Evolutionary conservation across 2,329 filamentous ascomycete genomes (phyloP), one percentile per base, ranked within the genome.

Genomic region (Trichoderma atrobrunneum): DNA sequence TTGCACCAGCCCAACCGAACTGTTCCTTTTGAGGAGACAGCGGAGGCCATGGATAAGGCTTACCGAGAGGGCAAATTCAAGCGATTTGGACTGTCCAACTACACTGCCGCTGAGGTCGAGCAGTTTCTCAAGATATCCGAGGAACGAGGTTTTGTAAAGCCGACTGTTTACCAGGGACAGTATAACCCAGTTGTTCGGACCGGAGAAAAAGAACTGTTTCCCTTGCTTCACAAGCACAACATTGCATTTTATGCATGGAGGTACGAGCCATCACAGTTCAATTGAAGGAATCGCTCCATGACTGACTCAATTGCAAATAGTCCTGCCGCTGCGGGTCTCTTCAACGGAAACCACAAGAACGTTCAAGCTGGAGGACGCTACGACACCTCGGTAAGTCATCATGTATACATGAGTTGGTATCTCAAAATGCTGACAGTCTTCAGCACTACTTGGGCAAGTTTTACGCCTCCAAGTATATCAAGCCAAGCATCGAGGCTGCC

Each of bases 1-100:
- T 30, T 71, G 34, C 70, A 71, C 8, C 43, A 39, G 34, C 70
- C 70, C 3, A 32, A 71, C 51, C 43, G 70, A 11, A 48, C 51
- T 1, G 64, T 65, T 11, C 70, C 70, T 11, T 71, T 71, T 39
- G 61, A 71, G 21, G 70, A 71, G 36, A 71, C 70, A 5, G 51
- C 63, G 3, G 62, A 71, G 48, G 70, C 70, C 2, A 67, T 71
- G 26, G 70, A 71, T 28, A 71, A 71, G 10, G 61, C 63, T 3
- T 71, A 71, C 34, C 60, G 62, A 11, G 60, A 71, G 57, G 92
- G 92, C 66, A 94, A 94, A 78, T 95, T 96, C 76, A 88, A 92
- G 75, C 74, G 79, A 0, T 85, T 85, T 71, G 86, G 85, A 0
- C 71, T 87, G 5, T 85, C 81, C 12, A 87, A 86, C 74, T 86